phyloP scores from a whole-genome alignment of 2,329 filamentous ascomycete species.

The Cladosporium oxysporum region DNA sequence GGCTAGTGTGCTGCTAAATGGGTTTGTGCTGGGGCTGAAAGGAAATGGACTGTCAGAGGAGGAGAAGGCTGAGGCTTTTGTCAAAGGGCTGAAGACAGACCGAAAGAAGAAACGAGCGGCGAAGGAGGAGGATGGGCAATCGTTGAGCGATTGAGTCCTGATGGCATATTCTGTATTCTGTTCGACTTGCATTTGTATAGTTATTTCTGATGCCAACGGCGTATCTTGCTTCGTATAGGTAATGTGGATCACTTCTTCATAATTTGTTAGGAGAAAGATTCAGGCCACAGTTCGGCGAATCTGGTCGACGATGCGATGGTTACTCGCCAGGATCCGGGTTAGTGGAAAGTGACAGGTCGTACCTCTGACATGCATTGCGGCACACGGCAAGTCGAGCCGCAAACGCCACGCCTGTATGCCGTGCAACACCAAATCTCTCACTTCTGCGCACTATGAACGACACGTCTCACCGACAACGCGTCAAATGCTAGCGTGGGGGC shows the following conservation, averaged over 20 bases:
- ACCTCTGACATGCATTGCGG: conserved; percentile 7
- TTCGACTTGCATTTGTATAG: neutral
- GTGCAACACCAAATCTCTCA: neutral
- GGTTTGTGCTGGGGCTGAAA: conserved; percentile 17
- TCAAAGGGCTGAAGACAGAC: conserved; percentile 24
- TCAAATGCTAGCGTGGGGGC: neutral
- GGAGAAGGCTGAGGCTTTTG: conserved; percentile 26
- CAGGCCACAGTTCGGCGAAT: neutral
- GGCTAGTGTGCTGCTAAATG: conserved; percentile 21
- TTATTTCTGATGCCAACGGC: neutral
- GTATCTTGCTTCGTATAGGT: neutral
- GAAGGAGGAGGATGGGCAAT: conserved; percentile 6
- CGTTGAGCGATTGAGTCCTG: conserved; percentile 19
- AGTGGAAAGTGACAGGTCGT: conserved; percentile 10
- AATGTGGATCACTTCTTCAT: no score
- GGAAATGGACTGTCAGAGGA: conserved; percentile 15
- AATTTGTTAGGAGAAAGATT: no score
- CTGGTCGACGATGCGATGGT: neutral
- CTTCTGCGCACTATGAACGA: neutral
- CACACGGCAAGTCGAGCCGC: neutral
- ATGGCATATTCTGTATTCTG: neutral
- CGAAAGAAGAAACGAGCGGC: conserved; percentile 19
- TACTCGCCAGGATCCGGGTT: neutral
- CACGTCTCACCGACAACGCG: conserved; percentile 8
- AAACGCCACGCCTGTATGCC: neutral